Conservation (phyloP, 306 rosid genomes). For the Psophocarpus tetragonolobus region DNA sequence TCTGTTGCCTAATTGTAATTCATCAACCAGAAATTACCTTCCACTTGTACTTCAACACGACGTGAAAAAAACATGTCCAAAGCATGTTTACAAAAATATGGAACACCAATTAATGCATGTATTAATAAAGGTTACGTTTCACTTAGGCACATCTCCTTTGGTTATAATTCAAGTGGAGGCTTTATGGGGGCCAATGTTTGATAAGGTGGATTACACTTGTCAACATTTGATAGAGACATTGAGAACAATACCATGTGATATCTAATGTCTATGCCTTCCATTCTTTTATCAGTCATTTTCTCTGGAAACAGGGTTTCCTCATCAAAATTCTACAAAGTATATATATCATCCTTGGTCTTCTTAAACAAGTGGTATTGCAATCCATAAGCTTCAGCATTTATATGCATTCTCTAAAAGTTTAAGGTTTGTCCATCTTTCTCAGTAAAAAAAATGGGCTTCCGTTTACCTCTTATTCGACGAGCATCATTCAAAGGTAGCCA, state of each 20-base stretch:
- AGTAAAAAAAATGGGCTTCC: neutral
- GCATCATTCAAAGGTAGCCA: too few relatives aligned
- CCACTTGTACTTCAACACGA: too few relatives aligned
- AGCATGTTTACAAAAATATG: conserved; percentile 21
- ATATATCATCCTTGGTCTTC: neutral
- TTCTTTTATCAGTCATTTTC: neutral
- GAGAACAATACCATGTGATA: neutral
- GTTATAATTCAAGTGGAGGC: too few relatives aligned
- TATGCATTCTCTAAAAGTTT: neutral
- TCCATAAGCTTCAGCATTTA: neutral
- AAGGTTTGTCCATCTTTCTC: neutral
- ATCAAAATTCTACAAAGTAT: too few relatives aligned
- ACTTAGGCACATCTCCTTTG: too few relatives aligned
- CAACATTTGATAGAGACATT: too few relatives aligned
- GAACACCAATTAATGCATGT: too few relatives aligned
- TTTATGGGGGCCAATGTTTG: too few relatives aligned
- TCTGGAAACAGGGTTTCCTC: neutral
- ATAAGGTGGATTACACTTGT: too few relatives aligned
- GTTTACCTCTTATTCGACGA: neutral
- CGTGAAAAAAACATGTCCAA: conserved; percentile 7
- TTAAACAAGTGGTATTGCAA: neutral
- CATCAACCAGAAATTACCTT: too few relatives aligned
- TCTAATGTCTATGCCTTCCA: neutral
- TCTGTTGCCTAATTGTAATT: neutral
- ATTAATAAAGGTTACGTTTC: too few relatives aligned